Percentiles rank a stretch among this genome's conserved stretches.
Evolutionary conservation across 2,329 filamentous ascomycete genomes (phyloP).

Genomic region (Cladosporium austrohemisphaericum): DNA sequence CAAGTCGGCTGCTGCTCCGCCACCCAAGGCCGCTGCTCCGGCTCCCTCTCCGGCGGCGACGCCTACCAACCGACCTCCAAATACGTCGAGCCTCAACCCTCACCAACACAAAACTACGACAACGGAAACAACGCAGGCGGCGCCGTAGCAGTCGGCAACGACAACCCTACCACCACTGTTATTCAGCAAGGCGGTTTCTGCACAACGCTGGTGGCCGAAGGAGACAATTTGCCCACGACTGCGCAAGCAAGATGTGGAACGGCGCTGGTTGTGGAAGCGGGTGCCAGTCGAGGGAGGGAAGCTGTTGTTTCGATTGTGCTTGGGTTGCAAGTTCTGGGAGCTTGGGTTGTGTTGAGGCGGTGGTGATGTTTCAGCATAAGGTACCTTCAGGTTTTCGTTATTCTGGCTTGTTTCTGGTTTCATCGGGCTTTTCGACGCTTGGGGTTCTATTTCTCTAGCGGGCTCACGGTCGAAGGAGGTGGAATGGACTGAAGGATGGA

Average conservation of each 20-base stretch:
- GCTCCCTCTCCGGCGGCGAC: slow-evolving; percentile 18
- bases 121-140: slow-evolving; percentile 6
- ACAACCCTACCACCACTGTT: slow-evolving; percentile 21
- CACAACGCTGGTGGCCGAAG: slow-evolving; percentile 31
- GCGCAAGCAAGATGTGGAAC: slow-evolving; percentile 33
- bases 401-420: background rate
- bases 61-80: slow-evolving; percentile 20
- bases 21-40: slow-evolving; percentile 29
- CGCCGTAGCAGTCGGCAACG: slow-evolving; percentile 10
- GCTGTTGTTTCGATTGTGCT: slow-evolving; percentile 14
- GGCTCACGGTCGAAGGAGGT: no score
- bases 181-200: slow-evolving; percentile 30
- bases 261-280: slow-evolving; percentile 31
- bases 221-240: slow-evolving; percentile 33
- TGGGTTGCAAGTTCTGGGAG: slow-evolving; percentile 6
- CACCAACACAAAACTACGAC: slow-evolving; percentile 18
- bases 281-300: slow-evolving; percentile 6
- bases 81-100: slow-evolving; percentile 16
- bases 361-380: background rate
- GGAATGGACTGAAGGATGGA: no score
- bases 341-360: slow-evolving; percentile 7
- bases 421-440: no score
- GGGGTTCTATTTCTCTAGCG: no score
- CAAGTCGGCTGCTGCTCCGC: slow-evolving; percentile 35
- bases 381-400: background rate